A percentile compares a stretch with the other conserved stretches of the same genome.
Conservation (phyloP, 768 basidiomycete species). For the Agrocybe pediades region DNA sequence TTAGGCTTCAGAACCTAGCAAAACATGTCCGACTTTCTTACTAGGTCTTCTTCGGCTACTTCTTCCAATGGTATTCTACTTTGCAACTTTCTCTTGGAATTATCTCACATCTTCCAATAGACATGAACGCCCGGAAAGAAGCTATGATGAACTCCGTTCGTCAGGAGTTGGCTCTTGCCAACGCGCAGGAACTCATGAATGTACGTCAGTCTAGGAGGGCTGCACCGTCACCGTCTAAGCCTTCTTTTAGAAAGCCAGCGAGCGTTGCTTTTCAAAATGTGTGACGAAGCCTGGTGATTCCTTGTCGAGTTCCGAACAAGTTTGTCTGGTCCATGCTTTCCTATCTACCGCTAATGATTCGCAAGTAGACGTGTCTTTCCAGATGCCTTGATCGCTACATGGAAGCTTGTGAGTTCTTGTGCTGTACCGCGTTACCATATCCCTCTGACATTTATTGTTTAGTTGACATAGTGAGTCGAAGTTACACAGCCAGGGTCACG, state of each 20-base stretch:
- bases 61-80: slow-evolving; percentile 29
- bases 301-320: slow-evolving; percentile 74
- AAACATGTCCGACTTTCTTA: slow-evolving; percentile 58
- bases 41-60: slow-evolving; percentile 28
- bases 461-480: slow-evolving; percentile 80
- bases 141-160: slow-evolving; percentile 65
- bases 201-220: slow-evolving; percentile 36
- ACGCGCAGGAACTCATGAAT: slow-evolving; percentile 82
- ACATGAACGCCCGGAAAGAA: slow-evolving; percentile 50
- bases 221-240: slow-evolving; percentile 1
- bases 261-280: slow-evolving; percentile 79
- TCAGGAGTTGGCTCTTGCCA: slow-evolving; percentile 69
- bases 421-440: background rate
- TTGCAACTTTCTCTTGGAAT: background rate
- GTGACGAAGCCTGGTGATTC: slow-evolving; percentile 74
- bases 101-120: slow-evolving; percentile 21
- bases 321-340: slow-evolving; percentile 30
- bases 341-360: slow-evolving; percentile 2
- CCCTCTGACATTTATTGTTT: slow-evolving; percentile 2
- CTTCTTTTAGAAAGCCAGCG: slow-evolving; percentile 67
- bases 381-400: slow-evolving; percentile 82
- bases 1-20: background rate
- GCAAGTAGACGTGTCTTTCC: slow-evolving; percentile 67
- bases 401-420: slow-evolving; percentile 71
- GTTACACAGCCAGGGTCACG: slow-evolving; percentile 61